Evolutionary conservation across 768 basidiomycete genomes (phyloP), one percentile per base, ranked within the genome.

Genomic region (Boletellus sp.): DNA sequence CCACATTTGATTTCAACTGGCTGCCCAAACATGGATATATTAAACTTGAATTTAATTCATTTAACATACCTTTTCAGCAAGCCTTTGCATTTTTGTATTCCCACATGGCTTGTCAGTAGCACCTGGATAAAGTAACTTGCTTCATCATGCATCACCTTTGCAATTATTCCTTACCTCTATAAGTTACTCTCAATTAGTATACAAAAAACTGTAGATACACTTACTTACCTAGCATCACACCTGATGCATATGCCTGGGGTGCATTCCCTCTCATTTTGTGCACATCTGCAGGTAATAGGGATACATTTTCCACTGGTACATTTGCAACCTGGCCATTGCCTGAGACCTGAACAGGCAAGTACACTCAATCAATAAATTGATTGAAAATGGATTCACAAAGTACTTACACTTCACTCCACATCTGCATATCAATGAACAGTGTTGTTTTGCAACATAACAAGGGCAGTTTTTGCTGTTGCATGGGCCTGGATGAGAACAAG

Each of bases 371-470:
- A 44, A 24, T 10, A 23, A 6, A 32, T 6, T 2, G 20, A 5
- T 12, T 6, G 19, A 39, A 15, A 24, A 19, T 13, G 8, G 5
- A 53, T n/a, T 22, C 12, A 28, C 6, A 19, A n/a, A 9, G 12
- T 22, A 63, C 74, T 44, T 47, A 79, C 78, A 78, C 34, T 54
- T 63, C 6, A 63, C 23, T 0, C 67, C 62, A 58, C 82, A 84
- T 20, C 73, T 68, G 52, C 82, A 84, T 28, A 67, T 71, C 38
- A 73, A 56, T 43, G 74, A 68, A 48, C 82, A 84, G 39, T 75
- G 72, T 12, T 70, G 65, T 7, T 62, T 69, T 13, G 52, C 55
- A 6, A 48, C 36, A 48, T 65, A 71, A 55, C 82, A 84, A 0
- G 50, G 38, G 37, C 82, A 84, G 4, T 57, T 47, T 0, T 54